A percentile compares a stretch with the other conserved stretches of the same genome.
Conservation (phyloP, 441 rosid genomes). For the Aquilaria agallochum region DNA sequence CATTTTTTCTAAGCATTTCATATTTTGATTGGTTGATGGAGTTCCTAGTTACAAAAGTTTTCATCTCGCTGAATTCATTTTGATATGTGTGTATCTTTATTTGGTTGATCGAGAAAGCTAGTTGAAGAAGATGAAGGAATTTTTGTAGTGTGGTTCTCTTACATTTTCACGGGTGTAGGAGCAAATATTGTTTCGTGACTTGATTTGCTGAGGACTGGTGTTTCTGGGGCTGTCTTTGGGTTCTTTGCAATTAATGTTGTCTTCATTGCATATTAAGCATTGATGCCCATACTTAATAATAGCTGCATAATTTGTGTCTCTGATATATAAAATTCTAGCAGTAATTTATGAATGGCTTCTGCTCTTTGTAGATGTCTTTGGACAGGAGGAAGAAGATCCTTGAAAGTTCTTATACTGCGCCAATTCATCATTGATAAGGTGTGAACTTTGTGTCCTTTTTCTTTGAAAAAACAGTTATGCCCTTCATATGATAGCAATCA, state of each 20-base stretch:
- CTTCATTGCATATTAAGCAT: slow-evolving; percentile 26
- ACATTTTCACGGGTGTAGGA: slow-evolving; percentile 79
- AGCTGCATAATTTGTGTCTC: background rate
- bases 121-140: slow-evolving; percentile 92
- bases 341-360: background rate
- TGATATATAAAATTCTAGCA: background rate
- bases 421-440: slow-evolving; percentile 89
- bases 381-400: slow-evolving; percentile 97
- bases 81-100: slow-evolving; percentile 6
- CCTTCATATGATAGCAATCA: too few relatives aligned
- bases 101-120: slow-evolving; percentile 58
- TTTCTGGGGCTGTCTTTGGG: slow-evolving; percentile 95
- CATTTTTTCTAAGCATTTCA: slow-evolving; percentile 69
- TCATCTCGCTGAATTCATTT: slow-evolving; percentile 9
- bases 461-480: background rate
- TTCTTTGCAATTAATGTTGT: slow-evolving; percentile 85
- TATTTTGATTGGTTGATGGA: slow-evolving; percentile 8
- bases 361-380: slow-evolving; percentile 69
- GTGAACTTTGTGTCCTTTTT: slow-evolving; percentile 10
- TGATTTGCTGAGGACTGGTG: slow-evolving; percentile 85
- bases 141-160: slow-evolving; percentile 76
- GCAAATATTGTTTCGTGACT: slow-evolving; percentile 94
- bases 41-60: background rate
- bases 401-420: slow-evolving; percentile 85
- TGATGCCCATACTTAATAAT: slow-evolving; percentile 9